Base-by-base conservation (phyloP, 352 stramenopile genomes). In the Elongisporangium prolatum region DNA sequence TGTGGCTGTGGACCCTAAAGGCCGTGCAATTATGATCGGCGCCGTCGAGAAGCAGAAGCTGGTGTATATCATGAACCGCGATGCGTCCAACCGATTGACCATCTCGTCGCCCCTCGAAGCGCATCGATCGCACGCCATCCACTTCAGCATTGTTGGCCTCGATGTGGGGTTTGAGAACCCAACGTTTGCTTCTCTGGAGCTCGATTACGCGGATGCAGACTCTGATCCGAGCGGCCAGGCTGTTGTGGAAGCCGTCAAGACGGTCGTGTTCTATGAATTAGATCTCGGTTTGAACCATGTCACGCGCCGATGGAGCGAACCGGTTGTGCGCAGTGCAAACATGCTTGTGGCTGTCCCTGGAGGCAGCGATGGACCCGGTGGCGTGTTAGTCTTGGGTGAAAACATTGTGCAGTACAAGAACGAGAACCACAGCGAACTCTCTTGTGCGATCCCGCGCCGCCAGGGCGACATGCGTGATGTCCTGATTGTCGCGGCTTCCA, bases 231-330 rank as follows among this genome's bases (percentile, higher is more conserved):
- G 69, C 63, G 68, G 91, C 53, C 75, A 77, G 49, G 80, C 72
- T 0, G 74, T 71, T 2, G 68, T 76, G 6, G 65, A 84, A 53
- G 86, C 86, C 0, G 86, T 97, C 16, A 99, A 99, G 76, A 89
- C 94, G 20, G 70, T 99, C 13, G 93, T 98, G 44, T 99, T 98
- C 72, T 99, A 99, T 73, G 97, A 99, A 77, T 72, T 99, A 38
- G 98, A 99, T 77, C 70, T 99, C 6, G 98, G 98, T 20, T 71
- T 99, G 18, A 99, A 99, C 77, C 97, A 99, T 70, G 98, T 99
- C 28, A 98, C 96, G 38, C 77, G 97, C 28, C 85, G 95, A 61
- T 98, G 95, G 94, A 97, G 91, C 52, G 79, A 97, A 69, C 70
- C 79, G 22, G 94, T 89, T 17, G 66, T 84, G 47, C 74, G 90